phyloP scores from a whole-genome alignment of 768 basidiomycete genomes.

The Suillus occidentalis region DNA sequence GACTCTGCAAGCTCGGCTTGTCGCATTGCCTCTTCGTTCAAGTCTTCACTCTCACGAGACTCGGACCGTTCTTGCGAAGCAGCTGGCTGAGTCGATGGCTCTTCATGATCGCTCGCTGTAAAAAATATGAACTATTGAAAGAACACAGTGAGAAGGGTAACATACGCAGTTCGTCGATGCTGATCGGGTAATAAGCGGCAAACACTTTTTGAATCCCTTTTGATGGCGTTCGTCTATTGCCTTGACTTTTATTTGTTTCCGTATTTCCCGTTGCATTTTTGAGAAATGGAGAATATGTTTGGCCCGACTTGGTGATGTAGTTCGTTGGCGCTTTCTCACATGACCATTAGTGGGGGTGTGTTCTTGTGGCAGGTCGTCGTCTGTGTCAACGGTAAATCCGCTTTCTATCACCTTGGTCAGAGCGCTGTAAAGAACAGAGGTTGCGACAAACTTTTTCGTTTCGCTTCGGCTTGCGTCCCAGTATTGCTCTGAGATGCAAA shows the following conservation, averaged over 20 bases:
- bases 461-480: constrained; percentile 33
- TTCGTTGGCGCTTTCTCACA: constrained; percentile 50
- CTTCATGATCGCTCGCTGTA: constrained; percentile 1
- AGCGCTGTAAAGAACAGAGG: neutral
- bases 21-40: constrained; percentile 39
- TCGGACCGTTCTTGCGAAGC: constrained; percentile 5
- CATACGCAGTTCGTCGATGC: constrained; percentile 36
- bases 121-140: neutral
- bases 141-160: no score
- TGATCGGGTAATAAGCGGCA: neutral
- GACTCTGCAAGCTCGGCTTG: constrained; percentile 58
- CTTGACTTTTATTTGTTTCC: constrained; percentile 42
- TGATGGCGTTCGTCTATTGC: constrained; percentile 39
- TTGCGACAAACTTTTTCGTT: constrained; percentile 50
- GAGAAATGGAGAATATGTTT: constrained; percentile 41
- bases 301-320: constrained; percentile 41
- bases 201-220: constrained; percentile 38
- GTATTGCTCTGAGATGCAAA: constrained; percentile 14
- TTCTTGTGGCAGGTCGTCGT: constrained; percentile 30
- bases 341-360: constrained; percentile 32
- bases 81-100: constrained; percentile 5
- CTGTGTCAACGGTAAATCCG: constrained; percentile 27
- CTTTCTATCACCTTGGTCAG: constrained; percentile 16
- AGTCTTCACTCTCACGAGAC: neutral
- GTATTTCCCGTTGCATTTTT: constrained; percentile 40